Evolutionary conservation across 805 yeast species (phyloP), one percentile per base, ranked within the genome.

Genomic region (Metschnikowia kunwiensis): DNA sequence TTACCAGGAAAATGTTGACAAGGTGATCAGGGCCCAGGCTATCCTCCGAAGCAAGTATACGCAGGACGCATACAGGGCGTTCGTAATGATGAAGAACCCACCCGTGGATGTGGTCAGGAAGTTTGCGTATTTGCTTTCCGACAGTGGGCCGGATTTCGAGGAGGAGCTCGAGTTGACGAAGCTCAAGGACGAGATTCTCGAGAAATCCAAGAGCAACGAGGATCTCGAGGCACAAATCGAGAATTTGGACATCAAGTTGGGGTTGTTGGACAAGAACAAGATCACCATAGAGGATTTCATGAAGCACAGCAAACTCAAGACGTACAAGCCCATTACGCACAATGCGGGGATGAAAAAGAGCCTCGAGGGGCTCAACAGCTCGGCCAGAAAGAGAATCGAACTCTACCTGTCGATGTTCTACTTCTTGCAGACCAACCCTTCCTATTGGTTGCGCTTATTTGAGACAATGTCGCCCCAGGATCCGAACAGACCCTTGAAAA

Each of bases 371-470:
- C 59, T 60, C 47, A 64, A 59, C 43, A 68, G 67, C 37, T 58
- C 72, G 3, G 57, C 75, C 8, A 65, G 71, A 40, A 69, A 68
- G 16, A 68, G 86, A 41, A 65, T 80, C 33, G 88, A 81, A 42
- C 58, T 77, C 1, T 85, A 83, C 58, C 96, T 82, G 49, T 82
- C 85, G 15, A 54, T 91, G 34, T 80, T 93, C 48, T 93, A 82
- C 53, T 61, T 91, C 17, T 58, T 93, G 28, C 97, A 93, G 56
- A 84, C 95, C 0, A 86, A 86, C 50, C 85, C 95, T 0, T 56
- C 59, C 1, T 91, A 91, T 51, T 70, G 89, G 53, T 68, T 79
- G 2, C 61, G 77, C 10, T 57, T 86, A 23, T 74, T 78, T 37
- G 57, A 64, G 11, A 49, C 58, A 7, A 57, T 62, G 19, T 47